These are phyloP conservation scores for Phytophthora pisi DNA, from an alignment of 352 stramenopile genomes.

Conservation along the genomic window DNA sequence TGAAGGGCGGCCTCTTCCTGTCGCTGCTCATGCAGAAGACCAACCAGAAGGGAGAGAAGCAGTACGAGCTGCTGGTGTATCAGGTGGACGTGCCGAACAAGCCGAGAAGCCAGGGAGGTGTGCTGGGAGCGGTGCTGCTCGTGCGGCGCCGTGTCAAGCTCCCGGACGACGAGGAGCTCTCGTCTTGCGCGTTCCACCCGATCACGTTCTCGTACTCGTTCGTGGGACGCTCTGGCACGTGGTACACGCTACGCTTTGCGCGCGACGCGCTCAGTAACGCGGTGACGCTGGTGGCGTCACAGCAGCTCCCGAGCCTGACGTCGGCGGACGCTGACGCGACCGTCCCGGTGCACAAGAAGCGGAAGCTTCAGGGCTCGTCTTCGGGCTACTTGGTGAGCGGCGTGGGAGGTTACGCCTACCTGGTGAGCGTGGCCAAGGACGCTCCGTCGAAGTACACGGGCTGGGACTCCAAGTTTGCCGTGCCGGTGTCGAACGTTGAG, in stretches of 20 bases:
- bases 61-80: constrained; percentile 64
- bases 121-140: constrained; percentile 38
- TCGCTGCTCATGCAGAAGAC: constrained; percentile 58
- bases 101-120: constrained; percentile 37
- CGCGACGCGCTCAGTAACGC: constrained; percentile 54
- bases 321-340: constrained; percentile 26
- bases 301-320: constrained; percentile 48
- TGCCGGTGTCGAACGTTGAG: constrained; percentile 61
- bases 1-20: constrained; percentile 70
- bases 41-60: constrained; percentile 29
- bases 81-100: constrained; percentile 46
- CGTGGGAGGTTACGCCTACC: constrained; percentile 62
- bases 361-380: constrained; percentile 50
- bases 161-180: constrained; percentile 38
- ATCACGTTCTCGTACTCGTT: constrained; percentile 76
- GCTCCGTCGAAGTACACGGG: constrained; percentile 48
- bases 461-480: constrained; percentile 81
- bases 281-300: constrained; percentile 46
- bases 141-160: constrained; percentile 40
- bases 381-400: constrained; percentile 43
- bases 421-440: constrained; percentile 52
- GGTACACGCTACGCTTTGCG: constrained; percentile 52
- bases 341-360: constrained; percentile 62
- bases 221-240: constrained; percentile 59
- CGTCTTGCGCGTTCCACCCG: constrained; percentile 69